Evolutionary conservation across 257 asterid genomes (phyloP), one percentile per base, ranked within the genome.

Genomic region (Leonotis leonurus): DNA sequence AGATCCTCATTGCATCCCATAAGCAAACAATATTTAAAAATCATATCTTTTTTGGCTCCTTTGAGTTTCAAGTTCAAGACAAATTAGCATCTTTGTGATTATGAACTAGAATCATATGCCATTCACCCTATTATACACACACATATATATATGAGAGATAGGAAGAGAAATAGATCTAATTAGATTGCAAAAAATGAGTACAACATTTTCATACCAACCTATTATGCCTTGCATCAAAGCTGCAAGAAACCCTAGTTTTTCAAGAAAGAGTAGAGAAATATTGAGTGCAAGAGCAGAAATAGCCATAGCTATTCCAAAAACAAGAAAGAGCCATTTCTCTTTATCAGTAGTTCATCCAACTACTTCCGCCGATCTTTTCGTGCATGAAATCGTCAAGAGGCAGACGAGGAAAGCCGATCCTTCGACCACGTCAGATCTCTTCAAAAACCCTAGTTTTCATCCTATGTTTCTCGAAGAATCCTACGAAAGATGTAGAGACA

Each of bases 381-480:
- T 85, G 35, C 74, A 62, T 11, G 92, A 88, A 56, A 75, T 88
- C 8, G 81, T 82, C n/a, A 67, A 50, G 44, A 78, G 83, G 50
- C 96, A 88, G 70, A 76, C 93, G 0, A 67, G 60, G 53, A 66
- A 26, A 5, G 17, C 20, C 45, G 24, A 69, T 30, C 22, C 62
- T 17, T 25, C 65, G 17, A 13, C 54, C 4, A 7, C 41, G 18
- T 61, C 46, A n/a, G 71, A 57, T 48, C 41, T 30, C 44, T 27
- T 60, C 40, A 21, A 48, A 18, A 80, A 44, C 51, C 77, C 82
- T 18, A 65, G 33, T 45, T 85, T 80, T 65, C 45, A 67, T 64
- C 90, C 90, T 0, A 3, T 58, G 79, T 86, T 88, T 65, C 93
- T 85, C 68, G 84, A 81, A 36, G 93, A 88, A 68, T 78, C 88